Conservation (phyloP, 768 basidiomycete species). For the Tricholoma saponaceum region DNA sequence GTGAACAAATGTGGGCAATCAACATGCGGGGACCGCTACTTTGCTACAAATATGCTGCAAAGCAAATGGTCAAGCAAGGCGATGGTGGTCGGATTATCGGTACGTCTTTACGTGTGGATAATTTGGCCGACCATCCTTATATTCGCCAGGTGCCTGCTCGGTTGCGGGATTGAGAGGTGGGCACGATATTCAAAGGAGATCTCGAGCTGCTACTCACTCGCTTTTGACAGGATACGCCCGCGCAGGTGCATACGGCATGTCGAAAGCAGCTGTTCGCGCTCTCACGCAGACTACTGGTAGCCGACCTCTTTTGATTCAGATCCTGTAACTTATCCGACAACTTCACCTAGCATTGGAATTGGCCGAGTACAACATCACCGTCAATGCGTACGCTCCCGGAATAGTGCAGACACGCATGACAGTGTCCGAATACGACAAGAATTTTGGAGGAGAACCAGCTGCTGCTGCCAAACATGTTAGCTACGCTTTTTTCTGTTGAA, state of each 20-base stretch:
- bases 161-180: constrained; percentile 1
- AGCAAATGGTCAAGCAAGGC: constrained; percentile 14
- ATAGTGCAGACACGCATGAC: background rate
- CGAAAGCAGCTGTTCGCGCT: constrained; percentile 30
- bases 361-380: background rate
- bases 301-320: background rate
- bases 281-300: constrained; percentile 4
- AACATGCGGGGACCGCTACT: constrained; percentile 5
- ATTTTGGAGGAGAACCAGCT: background rate
- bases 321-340: background rate
- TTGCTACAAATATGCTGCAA: too few species aligned
- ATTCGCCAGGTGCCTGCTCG: constrained; percentile 1
- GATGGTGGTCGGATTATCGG: constrained; percentile 10
- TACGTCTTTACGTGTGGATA: background rate
- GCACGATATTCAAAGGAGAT: background rate
- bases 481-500: background rate
- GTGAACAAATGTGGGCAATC: constrained; percentile 4
- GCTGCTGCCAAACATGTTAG: background rate
- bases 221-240: background rate
- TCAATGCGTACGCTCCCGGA: background rate
- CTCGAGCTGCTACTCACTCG: background rate
- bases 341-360: background rate
- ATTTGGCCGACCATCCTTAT: background rate
- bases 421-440: background rate
- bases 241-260: constrained; percentile 35